Base-by-base conservation (phyloP, 2,329 filamentous ascomycete genomes). In the Aureobasidium sp. region DNA sequence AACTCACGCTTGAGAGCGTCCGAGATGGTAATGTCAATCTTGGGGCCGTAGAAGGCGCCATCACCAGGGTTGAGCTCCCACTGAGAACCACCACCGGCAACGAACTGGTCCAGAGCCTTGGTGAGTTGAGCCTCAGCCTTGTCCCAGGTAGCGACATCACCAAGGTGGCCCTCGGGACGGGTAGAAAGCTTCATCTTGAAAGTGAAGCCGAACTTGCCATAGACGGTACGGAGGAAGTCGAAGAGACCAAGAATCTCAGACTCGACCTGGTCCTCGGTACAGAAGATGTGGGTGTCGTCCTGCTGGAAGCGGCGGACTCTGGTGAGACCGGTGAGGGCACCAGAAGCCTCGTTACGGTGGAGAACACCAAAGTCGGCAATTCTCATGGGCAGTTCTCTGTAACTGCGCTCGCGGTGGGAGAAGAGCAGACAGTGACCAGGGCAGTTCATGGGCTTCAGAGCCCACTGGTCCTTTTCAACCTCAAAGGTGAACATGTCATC, bases 371-470 rank as follows among this genome's bases (percentile, higher is more conserved):
- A 97, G 74, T 99, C 94, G 57, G 94, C 93, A 77, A 96, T 89
- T 71, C 94, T 84, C 77, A 95, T 87, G 31, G 94, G 94, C 63
- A 99, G 80, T 69, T 97, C 91, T 70, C 89, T 83, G 76, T 97
- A 96, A 75, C 88, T 94, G 70, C 90, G 84, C 71, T 90, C 89
- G 60, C 89, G 84, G 75, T 93, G 88, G 55, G 83, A 85, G 75
- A 96, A 96, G 70, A 97, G 88, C 67, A 94, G 79, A 76, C 90
- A 95, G 77, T 97, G 93, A 31, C 91, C 91, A 4, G 94, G 94
- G 77, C 94, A 99, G 79, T 97, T 97, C 94, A 97, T 97, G 31
- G 93, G 93, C 79, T 97, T 97, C 57, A 97, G 79, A 17, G 87
- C 91, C 80, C 87, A 91, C 67, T 86, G 81, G 66, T 89, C 88